Conservation (phyloP, 2,329 filamentous ascomycete species). For the Akanthomyces uredinophilus region DNA sequence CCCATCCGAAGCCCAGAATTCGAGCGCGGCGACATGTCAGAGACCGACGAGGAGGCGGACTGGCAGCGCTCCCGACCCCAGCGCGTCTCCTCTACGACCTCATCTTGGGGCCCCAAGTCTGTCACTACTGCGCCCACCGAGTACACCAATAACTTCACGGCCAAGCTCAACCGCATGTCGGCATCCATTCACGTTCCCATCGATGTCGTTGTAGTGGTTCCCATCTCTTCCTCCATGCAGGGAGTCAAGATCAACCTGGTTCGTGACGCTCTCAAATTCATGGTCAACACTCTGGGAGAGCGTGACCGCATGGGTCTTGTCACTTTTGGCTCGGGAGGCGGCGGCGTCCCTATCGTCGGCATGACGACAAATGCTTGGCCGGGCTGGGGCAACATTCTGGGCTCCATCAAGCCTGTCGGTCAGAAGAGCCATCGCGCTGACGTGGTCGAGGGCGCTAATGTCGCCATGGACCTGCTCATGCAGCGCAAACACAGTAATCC, state of each 20-base stretch:
- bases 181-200: conserved; percentile 77
- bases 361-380: conserved; percentile 96
- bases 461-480: conserved; percentile 98
- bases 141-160: conserved; percentile 71
- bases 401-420: conserved; percentile 85
- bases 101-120: conserved; percentile 77
- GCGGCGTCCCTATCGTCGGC: conserved; percentile 90
- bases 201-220: conserved; percentile 93
- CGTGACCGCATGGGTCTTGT: conserved; percentile 95
- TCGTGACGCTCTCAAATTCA: conserved; percentile 84
- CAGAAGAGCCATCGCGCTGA: conserved; percentile 96
- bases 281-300: conserved; percentile 84
- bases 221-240: conserved; percentile 97
- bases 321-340: conserved; percentile 90
- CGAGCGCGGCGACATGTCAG: conserved; percentile 71
- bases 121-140: conserved; percentile 86
- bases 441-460: conserved; percentile 94
- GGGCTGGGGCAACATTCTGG: conserved; percentile 82
- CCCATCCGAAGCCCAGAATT: conserved; percentile 67
- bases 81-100: conserved; percentile 76
- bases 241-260: conserved; percentile 97
- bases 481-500: conserved; percentile 94
- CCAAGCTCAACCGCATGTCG: conserved; percentile 37
- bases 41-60: conserved; percentile 78
- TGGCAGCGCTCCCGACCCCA: conserved; percentile 63